Percentiles rank a stretch among this genome's conserved stretches.
Evolutionary conservation across 1,284 basidiomycete species (phyloP).

Genomic region (Pseudozyma hubeiensis): DNA sequence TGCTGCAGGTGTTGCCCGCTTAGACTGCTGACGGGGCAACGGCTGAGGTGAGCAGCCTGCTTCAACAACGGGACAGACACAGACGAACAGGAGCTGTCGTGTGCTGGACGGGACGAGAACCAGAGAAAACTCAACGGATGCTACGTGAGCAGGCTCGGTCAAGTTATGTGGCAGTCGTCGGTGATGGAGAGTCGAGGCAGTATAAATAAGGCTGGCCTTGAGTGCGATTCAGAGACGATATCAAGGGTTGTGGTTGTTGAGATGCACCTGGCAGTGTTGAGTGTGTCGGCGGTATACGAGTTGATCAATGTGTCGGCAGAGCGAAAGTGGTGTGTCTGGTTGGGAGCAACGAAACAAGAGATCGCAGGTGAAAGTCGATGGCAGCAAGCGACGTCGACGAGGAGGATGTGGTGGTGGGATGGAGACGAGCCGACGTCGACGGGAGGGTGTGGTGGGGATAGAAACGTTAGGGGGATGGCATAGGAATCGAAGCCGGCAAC

Average conservation of each 20-base stretch:
- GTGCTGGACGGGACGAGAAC: no score
- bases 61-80: background rate
- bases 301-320: no score
- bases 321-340: background rate
- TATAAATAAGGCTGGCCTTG: no score
- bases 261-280: background rate
- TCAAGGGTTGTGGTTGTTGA: background rate
- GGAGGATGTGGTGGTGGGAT: background rate
- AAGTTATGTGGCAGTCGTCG: no score
- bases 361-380: conserved; percentile 5
- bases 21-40: conserved; percentile 3
- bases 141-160: no score
- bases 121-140: no score
- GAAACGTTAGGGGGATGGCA: conserved; percentile 2
- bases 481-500: conserved; percentile 1
- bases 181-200: no score
- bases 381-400: conserved; percentile 11
- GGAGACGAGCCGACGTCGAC: background rate
- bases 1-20: background rate
- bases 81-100: no score
- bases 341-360: background rate
- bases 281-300: no score
- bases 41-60: conserved; percentile 17
- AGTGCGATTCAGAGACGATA: background rate
- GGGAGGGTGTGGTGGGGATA: background rate